These are phyloP conservation scores for Trichoderma breve DNA, from an alignment of 2,329 filamentous ascomycete genomes.

Conservation along the genomic window DNA sequence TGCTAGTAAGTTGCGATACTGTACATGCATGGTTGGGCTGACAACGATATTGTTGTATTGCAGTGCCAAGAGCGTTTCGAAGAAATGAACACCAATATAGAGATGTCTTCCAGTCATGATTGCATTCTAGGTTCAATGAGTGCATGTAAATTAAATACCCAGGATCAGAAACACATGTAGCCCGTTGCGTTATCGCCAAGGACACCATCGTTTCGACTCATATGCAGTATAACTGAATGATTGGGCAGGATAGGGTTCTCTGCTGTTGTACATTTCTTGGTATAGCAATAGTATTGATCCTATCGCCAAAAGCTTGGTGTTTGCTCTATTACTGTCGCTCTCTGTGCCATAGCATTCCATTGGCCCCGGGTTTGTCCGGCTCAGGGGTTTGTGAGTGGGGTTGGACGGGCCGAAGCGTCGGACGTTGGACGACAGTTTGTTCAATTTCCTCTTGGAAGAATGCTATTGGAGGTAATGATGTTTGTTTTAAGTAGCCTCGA, in stretches of 20 bases:
- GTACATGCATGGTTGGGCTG: neutral
- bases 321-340: neutral
- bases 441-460: neutral
- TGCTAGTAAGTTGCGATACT: neutral
- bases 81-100: neutral
- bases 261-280: too few species aligned
- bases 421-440: neutral
- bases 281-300: neutral
- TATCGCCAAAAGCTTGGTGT: neutral
- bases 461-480: neutral
- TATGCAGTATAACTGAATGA: neutral
- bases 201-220: neutral
- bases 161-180: too few species aligned
- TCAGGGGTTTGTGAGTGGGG: neutral
- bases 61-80: neutral
- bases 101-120: neutral
- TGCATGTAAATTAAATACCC: neutral
- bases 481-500: neutral
- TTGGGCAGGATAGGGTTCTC: neutral
- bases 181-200: neutral
- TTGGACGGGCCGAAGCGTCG: constrained; percentile 6
- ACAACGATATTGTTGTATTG: neutral
- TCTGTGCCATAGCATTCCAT: neutral
- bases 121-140: neutral
- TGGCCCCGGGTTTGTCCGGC: neutral